phyloP scores from a whole-genome alignment of 2,329 filamentous ascomycete genomes.

The Berkeleyomyces basicola region DNA sequence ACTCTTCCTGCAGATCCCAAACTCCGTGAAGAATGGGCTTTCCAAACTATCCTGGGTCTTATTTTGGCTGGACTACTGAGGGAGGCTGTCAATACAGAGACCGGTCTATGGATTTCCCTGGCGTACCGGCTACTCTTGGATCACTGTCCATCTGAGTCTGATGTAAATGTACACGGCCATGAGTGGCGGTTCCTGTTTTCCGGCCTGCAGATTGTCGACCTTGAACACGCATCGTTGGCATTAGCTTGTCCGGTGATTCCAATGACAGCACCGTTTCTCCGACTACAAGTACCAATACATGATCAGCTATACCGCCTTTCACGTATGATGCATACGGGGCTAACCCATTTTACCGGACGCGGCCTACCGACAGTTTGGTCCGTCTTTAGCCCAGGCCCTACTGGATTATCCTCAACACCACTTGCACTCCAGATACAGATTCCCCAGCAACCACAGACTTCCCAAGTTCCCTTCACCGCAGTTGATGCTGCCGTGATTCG shows the following conservation, averaged over 20 bases:
- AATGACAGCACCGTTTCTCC: constrained; percentile 23
- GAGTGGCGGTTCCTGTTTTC: constrained; percentile 27
- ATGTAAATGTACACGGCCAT: constrained; percentile 17
- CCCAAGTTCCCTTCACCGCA: constrained; percentile 20
- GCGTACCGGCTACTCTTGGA: constrained; percentile 27
- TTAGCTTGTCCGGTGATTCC: constrained; percentile 26
- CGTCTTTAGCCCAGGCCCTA: constrained; percentile 18
- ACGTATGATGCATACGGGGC: constrained; percentile 28
- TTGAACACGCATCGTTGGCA: constrained; percentile 28
- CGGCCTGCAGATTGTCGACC: constrained; percentile 26
- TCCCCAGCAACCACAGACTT: constrained; percentile 5
- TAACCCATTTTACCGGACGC: constrained; percentile 26
- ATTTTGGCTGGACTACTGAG: constrained; percentile 26
- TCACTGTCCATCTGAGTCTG: constrained; percentile 24
- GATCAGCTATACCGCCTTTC: constrained; percentile 27
- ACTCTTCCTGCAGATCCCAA: constrained; percentile 16
- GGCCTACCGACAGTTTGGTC: constrained; percentile 28
- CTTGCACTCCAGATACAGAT: neutral
- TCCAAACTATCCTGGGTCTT: constrained; percentile 27
- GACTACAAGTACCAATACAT: constrained; percentile 23
- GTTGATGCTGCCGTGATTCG: constrained; percentile 26
- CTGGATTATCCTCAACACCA: constrained; percentile 8
- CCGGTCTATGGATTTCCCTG: constrained; percentile 28
- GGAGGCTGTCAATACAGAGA: constrained; percentile 26
- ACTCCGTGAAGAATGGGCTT: constrained; percentile 24